Evolutionary conservation across 768 basidiomycete genomes (phyloP), one percentile per base, ranked within the genome.

Genomic region (Boletus edulis): DNA sequence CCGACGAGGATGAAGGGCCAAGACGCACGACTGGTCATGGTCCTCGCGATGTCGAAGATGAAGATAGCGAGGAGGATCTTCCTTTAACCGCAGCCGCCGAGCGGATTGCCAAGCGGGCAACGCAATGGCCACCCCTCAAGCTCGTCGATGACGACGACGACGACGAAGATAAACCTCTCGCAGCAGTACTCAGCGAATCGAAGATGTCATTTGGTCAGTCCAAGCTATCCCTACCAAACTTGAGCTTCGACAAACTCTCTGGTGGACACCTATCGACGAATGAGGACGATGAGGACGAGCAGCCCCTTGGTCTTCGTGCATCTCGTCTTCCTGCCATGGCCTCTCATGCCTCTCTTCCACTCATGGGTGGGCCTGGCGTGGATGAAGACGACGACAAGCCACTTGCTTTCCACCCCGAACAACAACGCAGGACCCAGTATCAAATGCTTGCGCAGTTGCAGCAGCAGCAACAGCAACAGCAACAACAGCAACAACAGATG

Each of bases 41-140:
- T 1, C 80, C 74, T 46, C 78, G 83, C 51, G 80, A 80, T 60
- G 20, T 50, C 13, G 64, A 62, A 17, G 79, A 77, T 47, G 78
- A 79, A 18, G 82, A 84, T 57, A 89, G 87, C 57, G 91, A 91
- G 50, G 91, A 93, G 59, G 91, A 94, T 71, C 60, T 91, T 41
- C 92, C 92, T 3, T 76, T 94, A 10, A 82, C 84, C 24, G 81
- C 81, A 3, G 81, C 86, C 9, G 73, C 84, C n/a, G 74, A 76
- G 51, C 80, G 81, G 35, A 82, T 77, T n/a, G 72, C 72, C 20
- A 78, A 78, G 55, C 80, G 83, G 45, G 74, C 69, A 24, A 73
- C 71, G 11, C 62, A 71, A 35, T 53, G 62, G 35, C 57, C 64
- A 56, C 65, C 63, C 22, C 34, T 61, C 37, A 44, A 39, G 29